Evolutionary conservation across 768 basidiomycete species (phyloP).

Genomic region (Hericium rajendrae): DNA sequence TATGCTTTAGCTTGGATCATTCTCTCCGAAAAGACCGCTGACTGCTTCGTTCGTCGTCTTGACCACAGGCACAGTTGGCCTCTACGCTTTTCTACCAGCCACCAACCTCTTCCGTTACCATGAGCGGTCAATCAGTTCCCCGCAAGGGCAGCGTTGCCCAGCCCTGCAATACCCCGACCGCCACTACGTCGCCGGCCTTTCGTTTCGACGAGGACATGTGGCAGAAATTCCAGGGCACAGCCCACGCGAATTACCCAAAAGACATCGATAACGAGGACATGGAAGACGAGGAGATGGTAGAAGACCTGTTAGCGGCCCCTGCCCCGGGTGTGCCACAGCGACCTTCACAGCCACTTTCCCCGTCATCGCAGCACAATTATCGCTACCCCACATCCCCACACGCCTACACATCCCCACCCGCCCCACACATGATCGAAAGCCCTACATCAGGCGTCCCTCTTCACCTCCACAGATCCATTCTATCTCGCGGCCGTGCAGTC

Average conservation of each 20-base stretch:
- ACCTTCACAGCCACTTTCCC: neutral
- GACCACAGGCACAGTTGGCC: slow-evolving; percentile 33
- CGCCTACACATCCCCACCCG: slow-evolving; percentile 16
- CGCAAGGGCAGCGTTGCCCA: slow-evolving; percentile 27
- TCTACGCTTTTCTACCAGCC: slow-evolving; percentile 32
- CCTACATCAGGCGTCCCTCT: slow-evolving; percentile 20
- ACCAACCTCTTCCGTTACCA: slow-evolving; percentile 11
- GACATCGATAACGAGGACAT: slow-evolving; percentile 25
- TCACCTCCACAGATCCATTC: slow-evolving; percentile 41
- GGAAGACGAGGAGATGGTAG: slow-evolving; percentile 36
- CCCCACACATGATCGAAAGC: slow-evolving; percentile 5
- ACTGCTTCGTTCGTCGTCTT: neutral
- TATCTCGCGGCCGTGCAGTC: slow-evolving; percentile 35
- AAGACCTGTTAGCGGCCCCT: slow-evolving; percentile 31
- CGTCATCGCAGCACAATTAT: neutral
- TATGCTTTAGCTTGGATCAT: slow-evolving; percentile 11
- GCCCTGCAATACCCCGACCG: slow-evolving; percentile 32
- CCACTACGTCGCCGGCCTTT: slow-evolving; percentile 24
- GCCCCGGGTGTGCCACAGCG: slow-evolving; percentile 17
- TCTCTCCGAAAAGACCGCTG: too few relatives aligned
- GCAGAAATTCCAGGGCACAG: slow-evolving; percentile 1
- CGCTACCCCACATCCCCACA: slow-evolving; percentile 12
- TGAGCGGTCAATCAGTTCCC: slow-evolving; percentile 11
- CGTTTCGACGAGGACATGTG: slow-evolving; percentile 18
- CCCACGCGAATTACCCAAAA: slow-evolving; percentile 9